A percentile compares a stretch with the other conserved stretches of the same genome.
Evolutionary conservation across 805 yeast genomes (phyloP).

Genomic region (Millerago galiae): DNA sequence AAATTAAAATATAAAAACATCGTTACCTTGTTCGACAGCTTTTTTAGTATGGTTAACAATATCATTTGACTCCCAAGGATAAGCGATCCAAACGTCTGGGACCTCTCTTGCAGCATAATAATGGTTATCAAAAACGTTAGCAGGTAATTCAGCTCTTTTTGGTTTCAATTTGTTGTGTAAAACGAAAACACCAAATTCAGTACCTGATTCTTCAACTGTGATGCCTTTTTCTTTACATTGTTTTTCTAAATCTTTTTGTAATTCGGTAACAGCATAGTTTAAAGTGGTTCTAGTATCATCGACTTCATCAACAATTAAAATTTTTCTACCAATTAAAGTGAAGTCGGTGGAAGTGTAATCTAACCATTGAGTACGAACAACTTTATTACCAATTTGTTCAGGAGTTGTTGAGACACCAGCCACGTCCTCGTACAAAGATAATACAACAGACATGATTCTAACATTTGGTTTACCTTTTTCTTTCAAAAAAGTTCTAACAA

Average conservation of each 20-base stretch:
- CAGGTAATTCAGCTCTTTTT: slow-evolving; percentile 67
- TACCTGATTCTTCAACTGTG: slow-evolving; percentile 33
- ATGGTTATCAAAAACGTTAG: slow-evolving; percentile 49
- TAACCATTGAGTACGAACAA: slow-evolving; percentile 78
- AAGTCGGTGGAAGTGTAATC: slow-evolving; percentile 58
- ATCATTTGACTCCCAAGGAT: slow-evolving; percentile 81
- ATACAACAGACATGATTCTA: slow-evolving; percentile 90
- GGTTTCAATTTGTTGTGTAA: slow-evolving; percentile 70
- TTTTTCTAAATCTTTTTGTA: slow-evolving; percentile 61
- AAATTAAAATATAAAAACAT: slow-evolving; percentile 30
- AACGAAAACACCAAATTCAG: slow-evolving; percentile 71
- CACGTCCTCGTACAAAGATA: slow-evolving; percentile 84
- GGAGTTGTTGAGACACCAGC: slow-evolving; percentile 50
- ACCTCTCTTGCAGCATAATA: slow-evolving; percentile 72
- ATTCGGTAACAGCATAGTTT: slow-evolving; percentile 70
- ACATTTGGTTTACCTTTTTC: slow-evolving; percentile 83
- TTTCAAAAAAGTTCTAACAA: slow-evolving; percentile 86
- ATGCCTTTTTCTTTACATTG: slow-evolving; percentile 51
- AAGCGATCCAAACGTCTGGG: slow-evolving; percentile 80
- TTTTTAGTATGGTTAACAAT: slow-evolving; percentile 65
- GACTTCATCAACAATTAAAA: slow-evolving; percentile 75
- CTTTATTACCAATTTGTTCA: slow-evolving; percentile 59
- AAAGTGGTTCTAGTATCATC: slow-evolving; percentile 83
- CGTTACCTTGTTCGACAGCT: slow-evolving; percentile 74
- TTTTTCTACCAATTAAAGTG: slow-evolving; percentile 61